Percentiles rank a stretch among this genome's conserved stretches.
Conservation (phyloP, 2,329 filamentous ascomycete genomes). For the Scedosporium minutisporum region DNA sequence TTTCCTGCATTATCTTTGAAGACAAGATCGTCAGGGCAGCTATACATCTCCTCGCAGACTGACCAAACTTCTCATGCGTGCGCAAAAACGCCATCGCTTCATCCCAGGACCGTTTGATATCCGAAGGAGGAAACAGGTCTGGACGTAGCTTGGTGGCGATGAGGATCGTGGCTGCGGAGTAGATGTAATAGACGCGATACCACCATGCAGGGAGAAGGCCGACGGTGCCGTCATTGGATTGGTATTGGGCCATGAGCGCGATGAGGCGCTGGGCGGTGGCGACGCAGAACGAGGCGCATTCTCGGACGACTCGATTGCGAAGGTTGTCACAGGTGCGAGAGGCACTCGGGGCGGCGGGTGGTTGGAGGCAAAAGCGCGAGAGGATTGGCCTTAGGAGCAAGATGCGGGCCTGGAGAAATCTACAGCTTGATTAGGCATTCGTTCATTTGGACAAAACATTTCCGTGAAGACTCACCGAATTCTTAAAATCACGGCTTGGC, state of each 20-base stretch:
- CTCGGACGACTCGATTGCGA: slow-evolving; percentile 18
- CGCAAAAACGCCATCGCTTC: slow-evolving; percentile 22
- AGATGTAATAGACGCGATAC: slow-evolving; percentile 28
- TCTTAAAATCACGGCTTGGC: slow-evolving; percentile 23
- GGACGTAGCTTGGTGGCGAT: slow-evolving; percentile 25
- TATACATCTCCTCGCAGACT: slow-evolving; percentile 21
- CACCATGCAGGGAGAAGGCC: slow-evolving; percentile 28
- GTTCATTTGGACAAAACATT: too few relatives aligned
- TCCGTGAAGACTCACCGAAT: slow-evolving; percentile 17
- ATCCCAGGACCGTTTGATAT: slow-evolving; percentile 20
- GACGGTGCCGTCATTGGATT: slow-evolving; percentile 20
- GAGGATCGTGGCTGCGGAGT: slow-evolving; percentile 24
- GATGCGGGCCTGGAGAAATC: slow-evolving; percentile 24
- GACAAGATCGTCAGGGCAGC: slow-evolving; percentile 24
- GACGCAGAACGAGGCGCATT: slow-evolving; percentile 25
- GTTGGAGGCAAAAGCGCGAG: slow-evolving; percentile 20
- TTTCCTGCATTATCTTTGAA: slow-evolving; percentile 20
- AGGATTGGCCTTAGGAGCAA: slow-evolving; percentile 23
- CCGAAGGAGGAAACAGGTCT: slow-evolving; percentile 17
- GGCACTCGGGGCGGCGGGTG: slow-evolving; percentile 9
- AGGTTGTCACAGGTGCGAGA: slow-evolving; percentile 13
- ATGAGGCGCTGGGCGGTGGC: slow-evolving; percentile 23
- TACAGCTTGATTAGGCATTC: slow-evolving; percentile 5
- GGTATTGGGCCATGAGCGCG: slow-evolving; percentile 18
- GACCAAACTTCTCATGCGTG: slow-evolving; percentile 22